Evolutionary conservation across 441 rosid genomes (phyloP).

Genomic region (Erysimum cheiri): DNA sequence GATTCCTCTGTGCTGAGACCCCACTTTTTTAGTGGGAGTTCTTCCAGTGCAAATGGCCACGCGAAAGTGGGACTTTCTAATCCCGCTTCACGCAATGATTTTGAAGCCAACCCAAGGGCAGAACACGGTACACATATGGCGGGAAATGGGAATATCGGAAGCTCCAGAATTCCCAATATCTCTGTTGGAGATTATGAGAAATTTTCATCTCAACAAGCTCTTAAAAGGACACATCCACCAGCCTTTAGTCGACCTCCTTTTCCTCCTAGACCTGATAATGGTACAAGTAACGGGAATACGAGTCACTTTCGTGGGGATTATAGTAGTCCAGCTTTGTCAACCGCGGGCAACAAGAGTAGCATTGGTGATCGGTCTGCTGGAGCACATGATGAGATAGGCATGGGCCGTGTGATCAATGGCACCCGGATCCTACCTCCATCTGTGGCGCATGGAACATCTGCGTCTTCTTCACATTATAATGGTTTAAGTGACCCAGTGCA

Average conservation of each 20-base stretch:
- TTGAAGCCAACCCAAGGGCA: conserved; percentile 40
- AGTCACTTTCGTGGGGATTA: conserved; percentile 43
- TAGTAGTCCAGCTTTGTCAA: conserved; percentile 52
- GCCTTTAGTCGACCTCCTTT: conserved; percentile 48
- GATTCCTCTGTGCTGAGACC: conserved; percentile 42
- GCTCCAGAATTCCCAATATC: conserved; percentile 60
- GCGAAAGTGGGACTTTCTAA: conserved; percentile 47
- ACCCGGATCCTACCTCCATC: conserved; percentile 75
- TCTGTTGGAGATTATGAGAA: conserved; percentile 59
- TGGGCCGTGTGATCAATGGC: conserved; percentile 53
- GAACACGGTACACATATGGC: conserved; percentile 46
- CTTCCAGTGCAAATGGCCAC: conserved; percentile 40
- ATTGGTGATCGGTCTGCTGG: conserved; percentile 53
- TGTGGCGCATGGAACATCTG: conserved; percentile 57
- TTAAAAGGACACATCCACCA: conserved; percentile 68
- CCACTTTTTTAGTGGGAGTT: background rate
- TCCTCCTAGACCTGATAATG: conserved; percentile 50
- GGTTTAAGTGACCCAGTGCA: conserved; percentile 55
- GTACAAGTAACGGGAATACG: conserved; percentile 40
- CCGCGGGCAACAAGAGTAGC: conserved; percentile 45
- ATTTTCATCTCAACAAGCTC: conserved; percentile 68
- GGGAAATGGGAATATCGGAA: conserved; percentile 56
- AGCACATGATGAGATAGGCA: conserved; percentile 49
- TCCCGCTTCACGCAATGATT: conserved; percentile 40
- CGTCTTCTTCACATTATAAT: conserved; percentile 48